Evolutionary conservation across 768 basidiomycete species (phyloP).

Genomic region (Asterophora lycoperdoides): DNA sequence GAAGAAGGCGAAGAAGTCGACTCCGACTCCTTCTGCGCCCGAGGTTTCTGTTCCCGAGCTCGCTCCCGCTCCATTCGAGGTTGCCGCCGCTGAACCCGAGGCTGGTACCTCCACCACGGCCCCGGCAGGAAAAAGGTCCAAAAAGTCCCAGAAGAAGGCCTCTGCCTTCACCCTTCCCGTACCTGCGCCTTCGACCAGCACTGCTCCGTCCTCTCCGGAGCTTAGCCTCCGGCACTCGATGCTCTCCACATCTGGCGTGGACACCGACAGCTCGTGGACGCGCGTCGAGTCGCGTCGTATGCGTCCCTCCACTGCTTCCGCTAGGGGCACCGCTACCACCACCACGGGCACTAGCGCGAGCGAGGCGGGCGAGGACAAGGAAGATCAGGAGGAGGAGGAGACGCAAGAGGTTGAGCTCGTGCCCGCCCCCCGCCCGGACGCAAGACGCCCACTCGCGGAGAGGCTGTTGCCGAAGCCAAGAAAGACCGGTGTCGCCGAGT

Average conservation of each 20-base stretch:
- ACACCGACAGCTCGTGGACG: slow-evolving; percentile 68
- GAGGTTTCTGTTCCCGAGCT: too few species aligned
- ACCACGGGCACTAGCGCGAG: slow-evolving; percentile 48
- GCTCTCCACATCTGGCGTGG: slow-evolving; percentile 35
- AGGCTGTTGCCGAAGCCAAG: slow-evolving; percentile 58
- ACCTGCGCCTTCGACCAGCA: slow-evolving; percentile 8
- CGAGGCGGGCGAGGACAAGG: slow-evolving; percentile 37
- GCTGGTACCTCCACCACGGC: slow-evolving; percentile 2
- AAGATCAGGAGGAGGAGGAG: slow-evolving; percentile 5
- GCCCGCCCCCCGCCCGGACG: slow-evolving; percentile 23
- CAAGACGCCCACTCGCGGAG: slow-evolving; percentile 52
- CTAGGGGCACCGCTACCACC: slow-evolving; percentile 45
- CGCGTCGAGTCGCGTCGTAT: slow-evolving; percentile 51
- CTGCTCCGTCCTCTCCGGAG: slow-evolving; percentile 18
- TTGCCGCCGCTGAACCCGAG: slow-evolving; percentile 15
- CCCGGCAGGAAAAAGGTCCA: slow-evolving; percentile 1
- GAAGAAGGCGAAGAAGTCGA: slow-evolving; percentile 11
- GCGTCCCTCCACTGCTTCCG: slow-evolving; percentile 19
- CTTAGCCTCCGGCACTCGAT: slow-evolving; percentile 18
- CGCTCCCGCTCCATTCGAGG: too few species aligned
- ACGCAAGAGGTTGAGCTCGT: too few species aligned
- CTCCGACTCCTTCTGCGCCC: too few species aligned
- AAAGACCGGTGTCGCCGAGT: slow-evolving; percentile 72
- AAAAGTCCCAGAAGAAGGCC: background rate
- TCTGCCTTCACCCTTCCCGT: background rate